Evolutionary conservation across 78 protist genomes (phyloP), one percentile per base, ranked within the genome.

Genomic region (Dictyostelium firmibasis): DNA sequence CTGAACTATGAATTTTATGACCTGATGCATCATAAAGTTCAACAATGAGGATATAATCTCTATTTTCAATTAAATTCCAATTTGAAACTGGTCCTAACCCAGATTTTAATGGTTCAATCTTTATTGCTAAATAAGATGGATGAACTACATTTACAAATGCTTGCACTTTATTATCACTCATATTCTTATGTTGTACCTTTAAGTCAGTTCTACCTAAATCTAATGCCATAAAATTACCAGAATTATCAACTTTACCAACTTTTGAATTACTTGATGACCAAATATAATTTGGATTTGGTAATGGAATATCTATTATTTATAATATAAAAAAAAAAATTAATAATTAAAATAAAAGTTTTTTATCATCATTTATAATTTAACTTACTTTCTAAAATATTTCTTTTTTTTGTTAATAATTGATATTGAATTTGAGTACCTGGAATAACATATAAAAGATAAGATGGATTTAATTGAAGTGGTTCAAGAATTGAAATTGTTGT

Each of bases 401-500:
- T 43, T 44, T 85, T 93, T 43, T 86, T 83, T 18, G 92, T 85
- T 69, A 84, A 83, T 29, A 94, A 57, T 29, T 74, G 74, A 89
- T 94, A 94, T 44, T 85, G 91, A 60, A 94, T 78, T 50, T 86
- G 91, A 47, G 96, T 85, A 43, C 96, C 96, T 16, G 69, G 85
- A 84, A 81, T 83, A 27, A 94, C 89, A n/a, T 86, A 84, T 36
- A 94, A 77, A 6, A 89, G 57, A 20, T 84, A 81, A 76, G 64
- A 50, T 27, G 96, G 96, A 29, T 79, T 57, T n/a, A 94, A 62
- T 70, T 86, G 93, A 16, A 94, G 93, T 25, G 96, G 96, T 70
- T 94, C 96, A 23, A 94, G 33, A 43, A 94, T 91, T 36, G 94
- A 86, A 67, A 94, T 62, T 10, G 84, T 91, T 6, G 94, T 75